These are phyloP conservation scores for Schizosaccharomyces octosporus DNA, from an alignment of 805 yeast species.

Conservation along the genomic window DNA sequence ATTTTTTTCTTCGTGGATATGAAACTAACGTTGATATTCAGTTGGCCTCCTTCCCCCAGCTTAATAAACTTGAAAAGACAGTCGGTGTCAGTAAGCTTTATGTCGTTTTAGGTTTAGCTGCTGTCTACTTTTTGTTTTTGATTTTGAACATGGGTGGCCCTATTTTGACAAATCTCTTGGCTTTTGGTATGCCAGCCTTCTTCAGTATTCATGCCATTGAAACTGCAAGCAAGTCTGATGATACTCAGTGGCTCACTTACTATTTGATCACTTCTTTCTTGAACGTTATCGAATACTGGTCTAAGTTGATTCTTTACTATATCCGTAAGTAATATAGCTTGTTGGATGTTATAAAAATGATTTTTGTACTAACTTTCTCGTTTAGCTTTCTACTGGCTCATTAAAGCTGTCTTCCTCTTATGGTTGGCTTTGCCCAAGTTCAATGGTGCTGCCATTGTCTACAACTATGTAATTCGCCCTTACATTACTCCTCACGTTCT, in stretches of 20 bases:
- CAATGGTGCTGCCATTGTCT: constrained; percentile 64
- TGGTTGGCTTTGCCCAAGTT: constrained; percentile 73
- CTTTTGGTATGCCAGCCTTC: constrained; percentile 77
- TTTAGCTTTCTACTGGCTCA: constrained; percentile 62
- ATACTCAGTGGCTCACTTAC: constrained; percentile 44
- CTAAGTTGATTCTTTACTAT: constrained; percentile 78
- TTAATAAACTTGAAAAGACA: not conserved
- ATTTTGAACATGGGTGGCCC: constrained; percentile 88
- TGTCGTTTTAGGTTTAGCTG: constrained; percentile 41
- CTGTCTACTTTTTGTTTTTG: constrained; percentile 46
- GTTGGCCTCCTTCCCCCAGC: not conserved
- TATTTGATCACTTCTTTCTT: constrained; percentile 95
- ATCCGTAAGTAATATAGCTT: not conserved
- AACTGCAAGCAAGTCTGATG: constrained; percentile 46
- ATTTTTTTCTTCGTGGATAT: not conserved
- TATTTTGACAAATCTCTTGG: constrained; percentile 74
- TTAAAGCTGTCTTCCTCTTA: constrained; percentile 69
- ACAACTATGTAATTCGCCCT: constrained; percentile 43
- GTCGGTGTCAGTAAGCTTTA: constrained; percentile 25
- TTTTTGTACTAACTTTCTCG: not conserved
- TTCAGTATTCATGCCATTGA: constrained; percentile 64
- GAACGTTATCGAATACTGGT: constrained; percentile 87
- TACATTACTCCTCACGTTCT: constrained; percentile 16
- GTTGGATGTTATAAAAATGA: not conserved
- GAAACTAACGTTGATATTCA: not conserved